Percentiles rank a stretch among this genome's conserved stretches.
phyloP scores from a whole-genome alignment of 2,329 filamentous ascomycete species.

The Cladophialophora exuberans region DNA sequence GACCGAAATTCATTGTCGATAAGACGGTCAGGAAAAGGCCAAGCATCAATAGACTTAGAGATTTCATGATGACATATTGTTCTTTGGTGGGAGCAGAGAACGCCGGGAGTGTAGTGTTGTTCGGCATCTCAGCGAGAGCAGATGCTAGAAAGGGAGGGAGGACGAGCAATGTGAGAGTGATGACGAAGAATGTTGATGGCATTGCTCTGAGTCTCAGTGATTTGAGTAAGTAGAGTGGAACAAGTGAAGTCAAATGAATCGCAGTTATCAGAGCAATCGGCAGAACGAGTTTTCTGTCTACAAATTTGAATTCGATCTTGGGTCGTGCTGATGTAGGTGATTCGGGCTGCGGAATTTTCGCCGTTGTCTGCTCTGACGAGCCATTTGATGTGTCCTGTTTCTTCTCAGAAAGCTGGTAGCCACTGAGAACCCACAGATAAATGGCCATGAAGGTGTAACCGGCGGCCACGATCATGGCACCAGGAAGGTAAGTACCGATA shows the following conservation, averaged over 20 bases:
- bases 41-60: conserved; percentile 87
- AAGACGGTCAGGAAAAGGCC: conserved; percentile 91
- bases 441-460: conserved; percentile 97
- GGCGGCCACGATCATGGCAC: conserved; percentile 93
- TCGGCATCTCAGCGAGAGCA: conserved; percentile 39
- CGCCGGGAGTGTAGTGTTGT: conserved; percentile 63
- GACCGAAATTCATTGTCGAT: conserved; percentile 92
- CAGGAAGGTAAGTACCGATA: conserved; percentile 95
- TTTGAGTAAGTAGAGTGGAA: conserved; percentile 89
- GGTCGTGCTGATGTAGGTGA: not conserved
- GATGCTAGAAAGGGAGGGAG: conserved; percentile 53
- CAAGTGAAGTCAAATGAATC: conserved; percentile 74
- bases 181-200: conserved; percentile 62
- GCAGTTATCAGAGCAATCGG: conserved; percentile 71
- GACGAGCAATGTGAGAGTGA: conserved; percentile 39
- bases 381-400: conserved; percentile 33
- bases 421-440: conserved; percentile 89
- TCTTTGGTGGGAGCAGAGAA: conserved; percentile 18
- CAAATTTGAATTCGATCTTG: conserved; percentile 30
- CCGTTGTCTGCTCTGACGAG: conserved; percentile 28
- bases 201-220: conserved; percentile 13
- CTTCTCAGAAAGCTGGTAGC: conserved; percentile 51
- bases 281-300: conserved; percentile 47
- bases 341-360: conserved; percentile 9
- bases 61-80: conserved; percentile 67